Conservation (phyloP, 805 yeast species). For the Zygotorulaspora sp. region DNA sequence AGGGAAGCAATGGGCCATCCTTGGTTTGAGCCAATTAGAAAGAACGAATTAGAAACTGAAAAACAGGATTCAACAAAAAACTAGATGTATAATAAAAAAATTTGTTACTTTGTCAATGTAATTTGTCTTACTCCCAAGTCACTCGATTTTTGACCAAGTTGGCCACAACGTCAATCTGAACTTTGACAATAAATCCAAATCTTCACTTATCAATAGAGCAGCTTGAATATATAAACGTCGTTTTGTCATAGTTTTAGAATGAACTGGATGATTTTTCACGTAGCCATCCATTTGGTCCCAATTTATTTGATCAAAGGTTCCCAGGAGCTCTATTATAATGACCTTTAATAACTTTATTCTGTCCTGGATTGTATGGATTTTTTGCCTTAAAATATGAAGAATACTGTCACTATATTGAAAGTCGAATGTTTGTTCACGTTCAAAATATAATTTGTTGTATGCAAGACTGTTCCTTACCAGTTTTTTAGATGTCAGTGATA, state of each 20-base stretch:
- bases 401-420: conserved; percentile 12
- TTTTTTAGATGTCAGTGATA: neutral
- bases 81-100: conserved; percentile 1
- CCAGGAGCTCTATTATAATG: conserved; percentile 7
- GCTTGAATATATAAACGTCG: conserved; percentile 17
- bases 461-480: conserved; percentile 4
- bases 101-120: neutral
- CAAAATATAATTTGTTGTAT: conserved; percentile 8
- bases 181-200: conserved; percentile 17
- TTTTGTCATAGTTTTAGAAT: conserved; percentile 5
- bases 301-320: conserved; percentile 5
- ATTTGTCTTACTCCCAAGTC: neutral
- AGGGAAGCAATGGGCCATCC: conserved; percentile 77
- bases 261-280: conserved; percentile 5
- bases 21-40: conserved; percentile 29
- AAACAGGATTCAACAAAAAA: neutral
- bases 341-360: conserved; percentile 6
- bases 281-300: conserved; percentile 8
- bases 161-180: conserved; percentile 22
- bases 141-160: conserved; percentile 6
- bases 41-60: conserved; percentile 3
- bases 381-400: conserved; percentile 3
- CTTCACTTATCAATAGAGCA: conserved; percentile 18
- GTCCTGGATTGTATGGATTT: neutral
- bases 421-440: conserved; percentile 7